A percentile compares a stretch with the other conserved stretches of the same genome.
Evolutionary conservation across 169 alveolate species (phyloP).

Genomic region (Neospora caninum): DNA sequence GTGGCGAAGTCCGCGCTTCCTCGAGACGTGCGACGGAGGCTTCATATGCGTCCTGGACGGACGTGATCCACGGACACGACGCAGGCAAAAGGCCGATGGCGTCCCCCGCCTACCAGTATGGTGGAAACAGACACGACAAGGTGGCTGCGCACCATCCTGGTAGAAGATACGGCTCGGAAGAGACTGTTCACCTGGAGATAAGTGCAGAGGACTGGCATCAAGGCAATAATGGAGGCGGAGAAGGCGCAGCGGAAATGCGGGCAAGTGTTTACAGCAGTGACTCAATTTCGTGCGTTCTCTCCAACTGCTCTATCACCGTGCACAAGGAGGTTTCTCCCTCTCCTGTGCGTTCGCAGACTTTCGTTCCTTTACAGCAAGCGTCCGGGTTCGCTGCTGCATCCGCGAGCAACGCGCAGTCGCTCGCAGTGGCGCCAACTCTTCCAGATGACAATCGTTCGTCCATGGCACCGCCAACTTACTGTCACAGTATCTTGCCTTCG

Average conservation of each 20-base stretch:
- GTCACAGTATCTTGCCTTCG: conserved; percentile 29
- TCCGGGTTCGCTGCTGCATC: background rate
- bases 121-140: no score
- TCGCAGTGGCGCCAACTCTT: background rate
- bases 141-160: no score
- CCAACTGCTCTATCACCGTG: conserved; percentile 24
- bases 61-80: no score
- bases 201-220: background rate
- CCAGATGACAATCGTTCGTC: background rate
- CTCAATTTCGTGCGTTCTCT: background rate
- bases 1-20: no score
- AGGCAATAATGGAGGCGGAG: background rate
- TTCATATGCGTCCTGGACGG: no score
- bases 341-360: background rate
- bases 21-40: no score
- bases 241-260: background rate
- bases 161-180: no score
- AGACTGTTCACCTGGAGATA: no score
- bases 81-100: no score
- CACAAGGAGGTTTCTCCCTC: background rate
- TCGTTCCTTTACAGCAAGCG: background rate
- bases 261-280: background rate
- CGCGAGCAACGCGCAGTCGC: background rate
- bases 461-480: background rate
- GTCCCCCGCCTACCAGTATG: no score